phyloP scores from a whole-genome alignment of 2,329 filamentous ascomycete genomes.

The Fusarium sp. region DNA sequence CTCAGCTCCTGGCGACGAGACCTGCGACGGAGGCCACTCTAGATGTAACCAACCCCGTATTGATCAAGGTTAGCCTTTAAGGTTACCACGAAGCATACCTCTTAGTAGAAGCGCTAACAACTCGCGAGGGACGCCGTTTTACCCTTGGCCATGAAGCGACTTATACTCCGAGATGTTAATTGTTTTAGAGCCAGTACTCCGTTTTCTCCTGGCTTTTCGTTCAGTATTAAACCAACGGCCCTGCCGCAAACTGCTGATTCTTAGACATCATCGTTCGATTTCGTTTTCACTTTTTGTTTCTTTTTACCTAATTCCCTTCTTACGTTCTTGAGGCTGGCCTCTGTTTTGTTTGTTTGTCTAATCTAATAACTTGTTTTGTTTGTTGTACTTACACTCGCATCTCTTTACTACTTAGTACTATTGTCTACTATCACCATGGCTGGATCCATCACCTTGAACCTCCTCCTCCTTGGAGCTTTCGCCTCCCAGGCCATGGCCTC shows the following conservation, averaged over 20 bases:
- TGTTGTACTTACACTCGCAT: background rate
- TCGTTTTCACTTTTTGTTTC: constrained; percentile 3
- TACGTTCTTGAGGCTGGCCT: constrained; percentile 30
- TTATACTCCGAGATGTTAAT: background rate
- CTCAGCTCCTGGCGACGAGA: background rate
- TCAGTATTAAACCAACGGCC: constrained; percentile 25
- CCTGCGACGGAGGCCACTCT: background rate
- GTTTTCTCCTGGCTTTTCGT: background rate
- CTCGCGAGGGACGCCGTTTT: background rate
- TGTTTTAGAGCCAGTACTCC: background rate
- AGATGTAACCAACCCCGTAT: background rate
- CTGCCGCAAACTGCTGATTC: constrained; percentile 26
- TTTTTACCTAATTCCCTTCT: background rate
- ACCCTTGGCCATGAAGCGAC: background rate
- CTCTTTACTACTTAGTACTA: background rate
- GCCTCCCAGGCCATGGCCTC: constrained; percentile 47
- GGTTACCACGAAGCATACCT: constrained; percentile 6
- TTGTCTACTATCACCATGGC: constrained; percentile 13
- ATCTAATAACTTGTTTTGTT: constrained; percentile 18
- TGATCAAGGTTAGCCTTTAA: background rate
- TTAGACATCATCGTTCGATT: constrained; percentile 33
- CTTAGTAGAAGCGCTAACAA: background rate
- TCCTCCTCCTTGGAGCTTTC: constrained; percentile 32
- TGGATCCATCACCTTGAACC: constrained; percentile 20
- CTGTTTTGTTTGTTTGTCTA: constrained; percentile 4